Evolutionary conservation across 2,329 filamentous ascomycete species (phyloP), one percentile per base, ranked within the genome.

Genomic region (Aspergillus phoenicis): DNA sequence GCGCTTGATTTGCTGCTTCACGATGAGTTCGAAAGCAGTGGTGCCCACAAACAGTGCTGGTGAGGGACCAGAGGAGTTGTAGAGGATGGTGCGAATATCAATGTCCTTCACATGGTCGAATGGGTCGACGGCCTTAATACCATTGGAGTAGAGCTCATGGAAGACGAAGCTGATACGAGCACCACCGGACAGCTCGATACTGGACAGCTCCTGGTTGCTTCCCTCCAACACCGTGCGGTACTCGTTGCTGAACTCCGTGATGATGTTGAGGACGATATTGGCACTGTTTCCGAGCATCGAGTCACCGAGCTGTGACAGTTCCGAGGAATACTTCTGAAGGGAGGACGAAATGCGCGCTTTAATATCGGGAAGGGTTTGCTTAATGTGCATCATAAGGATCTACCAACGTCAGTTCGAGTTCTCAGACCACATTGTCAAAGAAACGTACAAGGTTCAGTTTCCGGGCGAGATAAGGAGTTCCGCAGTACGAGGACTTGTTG

Each of bases 351-450:
- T 99, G 65, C 96, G 90, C 13, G 91, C 92, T 82, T 99, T 99
- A 83, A 99, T 99, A 75, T 99, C 95, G 43, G 95, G 95, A 13
- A 99, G 86, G 1, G 95, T 99, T 82, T 99, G 94, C 81, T 99
- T 99, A 83, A 99, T 99, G 83, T 99, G 95, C 95, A 99, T 99
- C 94, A 99, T 98, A 69, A 99, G 85, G 74, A 99, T 98, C 84
- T 86, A 72, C 33, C 33, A 28, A 39, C 77, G 74, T 64, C 38
- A 62, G 58, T 13, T 10, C 22, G 2, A 17, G 17, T 28, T n/a
- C 8, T 20, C n/a, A 13, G 8, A 0, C 15, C 2, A 20, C 20
- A 10, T n/a, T 33, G 52, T 13, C 6, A 33, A 28, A 5, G 22
- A 53, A 17, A 30, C 64, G 43, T 41, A 86, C 84, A 72, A 99